Conservation (phyloP, 352 stramenopile genomes). For the Globisporangium recalcitrans region DNA sequence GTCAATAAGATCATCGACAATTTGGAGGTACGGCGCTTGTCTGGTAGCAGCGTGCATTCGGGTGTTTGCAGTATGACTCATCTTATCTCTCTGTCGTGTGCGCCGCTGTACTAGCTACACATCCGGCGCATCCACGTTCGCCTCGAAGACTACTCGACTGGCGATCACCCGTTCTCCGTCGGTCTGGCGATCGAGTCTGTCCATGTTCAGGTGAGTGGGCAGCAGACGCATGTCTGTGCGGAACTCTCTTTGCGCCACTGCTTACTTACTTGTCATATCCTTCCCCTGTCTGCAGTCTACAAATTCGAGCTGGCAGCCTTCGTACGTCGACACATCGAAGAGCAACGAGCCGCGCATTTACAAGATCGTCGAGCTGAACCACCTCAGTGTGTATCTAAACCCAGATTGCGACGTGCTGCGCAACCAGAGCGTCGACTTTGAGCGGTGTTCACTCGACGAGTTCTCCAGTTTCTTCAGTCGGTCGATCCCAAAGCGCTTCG, state of each 20-base stretch:
- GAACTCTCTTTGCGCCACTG: background rate
- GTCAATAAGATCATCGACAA: conserved; percentile 90
- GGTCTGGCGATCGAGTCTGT: conserved; percentile 83
- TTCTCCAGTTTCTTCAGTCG: conserved; percentile 74
- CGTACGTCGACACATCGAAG: conserved; percentile 74
- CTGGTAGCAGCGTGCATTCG: background rate
- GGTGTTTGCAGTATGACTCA: too few species aligned
- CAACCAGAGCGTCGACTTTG: conserved; percentile 52
- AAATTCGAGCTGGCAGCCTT: conserved; percentile 83
- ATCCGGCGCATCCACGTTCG: conserved; percentile 84
- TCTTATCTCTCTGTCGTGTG: background rate
- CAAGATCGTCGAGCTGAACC: conserved; percentile 86
- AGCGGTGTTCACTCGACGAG: conserved; percentile 65
- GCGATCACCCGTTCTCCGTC: conserved; percentile 77
- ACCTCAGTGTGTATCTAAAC: conserved; percentile 84
- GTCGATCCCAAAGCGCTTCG: conserved; percentile 81
- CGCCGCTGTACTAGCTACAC: conserved; percentile 45
- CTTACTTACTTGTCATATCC: background rate
- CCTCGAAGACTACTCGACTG: conserved; percentile 66
- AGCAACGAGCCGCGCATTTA: conserved; percentile 85
- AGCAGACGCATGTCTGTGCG: background rate
- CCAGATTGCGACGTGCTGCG: conserved; percentile 66
- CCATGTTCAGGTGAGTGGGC: conserved; percentile 52
- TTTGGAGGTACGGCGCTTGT: conserved; percentile 48
- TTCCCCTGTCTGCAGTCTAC: conserved; percentile 50